These are phyloP conservation scores for Prunella vulgaris DNA, from an alignment of 257 asterid genomes.

Conservation along the genomic window DNA sequence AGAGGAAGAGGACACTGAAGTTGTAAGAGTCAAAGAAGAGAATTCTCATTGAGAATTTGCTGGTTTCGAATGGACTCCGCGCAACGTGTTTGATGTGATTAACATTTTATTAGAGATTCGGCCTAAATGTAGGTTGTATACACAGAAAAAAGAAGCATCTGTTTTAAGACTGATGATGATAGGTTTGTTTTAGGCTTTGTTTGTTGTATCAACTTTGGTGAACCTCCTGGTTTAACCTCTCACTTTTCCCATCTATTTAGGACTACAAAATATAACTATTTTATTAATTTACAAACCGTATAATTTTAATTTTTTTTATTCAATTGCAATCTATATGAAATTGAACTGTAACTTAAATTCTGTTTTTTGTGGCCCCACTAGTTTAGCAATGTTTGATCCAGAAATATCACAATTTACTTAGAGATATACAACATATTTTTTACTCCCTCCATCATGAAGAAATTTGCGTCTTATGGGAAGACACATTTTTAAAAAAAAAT, in stretches of 20 bases:
- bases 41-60: neutral
- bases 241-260: neutral
- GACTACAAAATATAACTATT: no score
- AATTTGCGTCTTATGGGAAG: no score
- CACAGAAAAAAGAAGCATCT: neutral
- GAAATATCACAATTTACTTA: no score
- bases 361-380: no score
- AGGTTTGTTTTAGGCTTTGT: neutral
- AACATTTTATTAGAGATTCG: neutral
- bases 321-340: no score
- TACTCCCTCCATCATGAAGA: no score
- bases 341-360: no score
- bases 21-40: slow-evolving; percentile 16
- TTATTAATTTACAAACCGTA: no score
- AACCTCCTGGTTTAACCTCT: neutral
- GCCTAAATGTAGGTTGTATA: slow-evolving; percentile 6
- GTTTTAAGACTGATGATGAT: neutral
- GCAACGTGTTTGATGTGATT: neutral
- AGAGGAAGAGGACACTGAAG: slow-evolving; percentile 33
- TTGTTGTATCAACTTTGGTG: neutral
- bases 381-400: no score
- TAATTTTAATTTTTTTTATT: no score
- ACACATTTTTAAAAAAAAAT: no score
- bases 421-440: no score
- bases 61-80: neutral